A percentile compares a stretch with the other conserved stretches of the same genome.
Conservation (phyloP, 768 basidiomycete species). For the Dacryopinax primogenitus region DNA sequence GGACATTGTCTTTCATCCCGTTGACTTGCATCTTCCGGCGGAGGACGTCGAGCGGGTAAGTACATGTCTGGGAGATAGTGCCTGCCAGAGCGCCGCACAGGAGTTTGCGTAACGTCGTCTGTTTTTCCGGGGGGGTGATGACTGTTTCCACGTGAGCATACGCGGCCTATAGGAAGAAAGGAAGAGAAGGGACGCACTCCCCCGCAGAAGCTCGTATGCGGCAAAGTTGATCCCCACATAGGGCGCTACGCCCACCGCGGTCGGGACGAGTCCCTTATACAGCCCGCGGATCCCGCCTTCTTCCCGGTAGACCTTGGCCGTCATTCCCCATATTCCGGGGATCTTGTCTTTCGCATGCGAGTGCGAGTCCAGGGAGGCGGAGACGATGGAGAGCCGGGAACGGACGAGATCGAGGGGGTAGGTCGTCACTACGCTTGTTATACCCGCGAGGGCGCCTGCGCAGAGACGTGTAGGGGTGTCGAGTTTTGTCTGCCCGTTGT, state of each 20-base stretch:
- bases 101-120: slow-evolving; percentile 53
- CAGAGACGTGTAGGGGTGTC: slow-evolving; percentile 79
- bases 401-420: slow-evolving; percentile 92
- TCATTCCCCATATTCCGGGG: slow-evolving; percentile 68
- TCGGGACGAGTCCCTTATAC: slow-evolving; percentile 71
- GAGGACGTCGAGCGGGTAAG: slow-evolving; percentile 91
- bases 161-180: slow-evolving; percentile 14
- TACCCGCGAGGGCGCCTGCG: slow-evolving; percentile 83
- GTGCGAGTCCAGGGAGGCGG: slow-evolving; percentile 55
- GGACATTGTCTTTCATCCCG: slow-evolving; percentile 48
- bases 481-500: slow-evolving; percentile 54
- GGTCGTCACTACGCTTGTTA: slow-evolving; percentile 87
- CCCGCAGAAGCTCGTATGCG: slow-evolving; percentile 74
- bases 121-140: slow-evolving; percentile 73
- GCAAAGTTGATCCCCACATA: slow-evolving; percentile 74
- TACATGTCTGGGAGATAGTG: slow-evolving; percentile 82
- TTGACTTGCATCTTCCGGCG: slow-evolving; percentile 92
- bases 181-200: slow-evolving; percentile 20
- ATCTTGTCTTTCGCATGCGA: slow-evolving; percentile 24
- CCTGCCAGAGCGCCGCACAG: slow-evolving; percentile 79
- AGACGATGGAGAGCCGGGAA: slow-evolving; percentile 83
- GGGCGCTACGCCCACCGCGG: slow-evolving; percentile 80
- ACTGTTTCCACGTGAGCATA: slow-evolving; percentile 20
- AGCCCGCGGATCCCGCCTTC: slow-evolving; percentile 83
- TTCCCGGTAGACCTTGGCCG: slow-evolving; percentile 73